These are phyloP conservation scores for Solanum bulbocastanum DNA, from an alignment of 257 asterid genomes.

Conservation along the genomic window DNA sequence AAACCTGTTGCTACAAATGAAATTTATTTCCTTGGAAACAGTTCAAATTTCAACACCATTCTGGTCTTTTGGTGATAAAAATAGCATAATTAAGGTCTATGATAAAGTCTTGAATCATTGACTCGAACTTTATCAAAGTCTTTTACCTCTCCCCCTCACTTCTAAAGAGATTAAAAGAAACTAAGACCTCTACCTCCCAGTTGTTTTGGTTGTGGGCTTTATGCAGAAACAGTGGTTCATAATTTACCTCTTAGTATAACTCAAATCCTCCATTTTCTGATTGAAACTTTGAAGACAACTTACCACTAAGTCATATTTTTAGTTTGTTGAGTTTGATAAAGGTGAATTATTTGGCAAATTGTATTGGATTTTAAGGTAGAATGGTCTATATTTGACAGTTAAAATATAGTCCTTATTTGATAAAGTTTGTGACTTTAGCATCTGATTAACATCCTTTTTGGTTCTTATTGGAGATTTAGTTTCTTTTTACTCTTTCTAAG, in stretches of 20 bases:
- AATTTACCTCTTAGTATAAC: neutral
- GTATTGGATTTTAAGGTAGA: neutral
- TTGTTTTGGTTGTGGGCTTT: neutral
- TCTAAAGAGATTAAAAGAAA: no score
- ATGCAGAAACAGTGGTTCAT: neutral
- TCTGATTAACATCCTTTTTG: neutral
- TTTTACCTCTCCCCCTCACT: neutral
- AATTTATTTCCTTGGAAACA: neutral
- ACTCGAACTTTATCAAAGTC: neutral
- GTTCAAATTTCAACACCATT: neutral
- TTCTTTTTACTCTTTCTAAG: neutral
- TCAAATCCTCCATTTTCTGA: neutral
- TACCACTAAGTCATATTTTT: neutral
- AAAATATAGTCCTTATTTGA: neutral
- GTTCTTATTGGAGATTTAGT: neutral
- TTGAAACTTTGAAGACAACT: neutral
- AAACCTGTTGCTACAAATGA: neutral
- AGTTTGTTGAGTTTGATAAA: neutral
- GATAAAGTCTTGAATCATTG: neutral
- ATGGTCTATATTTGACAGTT: neutral
- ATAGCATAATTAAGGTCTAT: neutral
- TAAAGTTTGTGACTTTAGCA: neutral
- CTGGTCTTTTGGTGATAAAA: neutral
- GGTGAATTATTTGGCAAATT: neutral
- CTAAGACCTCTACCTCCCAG: neutral